Percentiles rank a stretch among this genome's conserved stretches.
Conservation (phyloP, 129 eudicot species). For the carrot (Daucus carota) region DH1_v3.0 NC_030387.2:19468501-19469000, state of each 20-base stretch:
- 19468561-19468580: background rate
- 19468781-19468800: slow-evolving; percentile 4
- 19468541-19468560: background rate
- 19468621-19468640: background rate
- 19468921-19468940: background rate
- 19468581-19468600: background rate
- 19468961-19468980: background rate
- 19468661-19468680: slow-evolving; percentile 9
- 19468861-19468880: background rate
- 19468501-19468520: background rate
- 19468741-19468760: slow-evolving; percentile 5
- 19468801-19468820: slow-evolving; percentile 5
- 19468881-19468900: background rate
- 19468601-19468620: background rate
- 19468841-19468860: slow-evolving; percentile 6
- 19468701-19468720: slow-evolving; percentile 24
- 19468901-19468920: slow-evolving; percentile 4
- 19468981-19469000: slow-evolving; percentile 1
- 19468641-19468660: background rate
- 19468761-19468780: slow-evolving; percentile 7
- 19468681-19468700: slow-evolving; percentile 39
- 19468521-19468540: background rate
- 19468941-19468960: background rate
- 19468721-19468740: slow-evolving; percentile 35
- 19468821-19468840: slow-evolving; percentile 11